Base-by-base conservation (phyloP, 345 rosid species). In the Hypericum androsaemum region DNA sequence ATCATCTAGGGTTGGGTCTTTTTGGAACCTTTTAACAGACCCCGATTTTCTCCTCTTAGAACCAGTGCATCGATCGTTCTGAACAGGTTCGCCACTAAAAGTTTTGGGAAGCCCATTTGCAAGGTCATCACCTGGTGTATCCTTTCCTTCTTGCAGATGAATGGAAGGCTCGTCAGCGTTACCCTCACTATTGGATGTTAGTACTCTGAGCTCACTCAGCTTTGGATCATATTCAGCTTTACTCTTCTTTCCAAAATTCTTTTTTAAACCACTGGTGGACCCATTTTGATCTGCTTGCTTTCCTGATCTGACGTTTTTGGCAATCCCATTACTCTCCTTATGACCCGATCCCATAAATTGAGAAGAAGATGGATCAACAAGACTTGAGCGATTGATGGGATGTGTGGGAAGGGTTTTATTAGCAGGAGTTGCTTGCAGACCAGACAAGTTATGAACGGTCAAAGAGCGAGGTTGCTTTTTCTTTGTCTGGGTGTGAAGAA, bases 21-120 rank as follows among this genome's bases (percentile, higher is more conserved):
- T 88, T 63, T 72, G 80, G 65, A 88, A 94, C 74, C 97, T 86
- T 83, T 80, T 94, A 61, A 94, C 99, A 52, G 92, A 80, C 43
- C 95, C 82, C 64, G 95, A 76, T 74, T 94, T 94, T 65, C 99
- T 82, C 66, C 94, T 75, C 71, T 71, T 86, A 38, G 99, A 77
- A 62, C 99, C 99, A 1, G 61, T 77, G 36, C 76, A 74, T 36
- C 89, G 78, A 74, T 71, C 74, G 66, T 61, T 59, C 57, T 64
- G 82, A 67, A 66, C 76, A 35, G 67, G 43, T 48, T 80, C 95
- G 47, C 43, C 69, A 48, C 50, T 56, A 68, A 66, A 80, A 48
- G 64, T 65, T 68, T 71, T 73, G 56, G 75, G 71, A 53, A 70
- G 55, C 61, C 84, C 89, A 65, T 71, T 71, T 37, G 63, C 37